Base-by-base conservation (phyloP, 2,329 filamentous ascomycete genomes). In the Cytospora leucostoma region DNA sequence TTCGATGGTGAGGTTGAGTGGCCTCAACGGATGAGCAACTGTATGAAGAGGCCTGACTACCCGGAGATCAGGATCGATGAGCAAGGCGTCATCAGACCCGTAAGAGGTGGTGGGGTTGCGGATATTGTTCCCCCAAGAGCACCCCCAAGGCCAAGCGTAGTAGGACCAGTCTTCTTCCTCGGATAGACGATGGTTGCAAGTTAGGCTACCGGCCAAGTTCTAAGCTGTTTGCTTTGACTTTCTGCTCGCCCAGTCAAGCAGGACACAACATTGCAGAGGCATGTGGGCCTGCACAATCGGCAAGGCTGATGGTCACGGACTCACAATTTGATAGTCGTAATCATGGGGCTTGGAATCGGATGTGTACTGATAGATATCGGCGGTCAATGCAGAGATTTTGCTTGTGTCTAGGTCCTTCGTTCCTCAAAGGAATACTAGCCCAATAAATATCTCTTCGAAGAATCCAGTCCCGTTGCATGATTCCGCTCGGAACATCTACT, bases 41-140 rank as follows among this genome's bases (percentile, higher is more conserved):
- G 58, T 15, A 61, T 61, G 58, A 19, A 54, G 19, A 61, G 27
- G 27, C 58, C 58, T 2, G 58, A 55, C 38, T 61, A 61, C 50
- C 58, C 58, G 17, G 38, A 61, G 51, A 38, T 61, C 32, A 55
- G 19, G 51, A 47, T 61, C 17, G 58, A 61, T 40, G n/a, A 55
- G 58, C 47, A 27, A 21, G 51, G 58, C 13, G 15, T 13, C 32
- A 54, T 54, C 7, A 47, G 7, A 10, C 21, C 12, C n/a, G 12
- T 17, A 10, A 21, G 21, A 10, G 44, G 44, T n/a, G 44, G 12
- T 11, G 44, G 11, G 44, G 7, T 19, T 5, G 44, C n/a, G n/a
- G 2, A 10, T 11, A n/a, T 19, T 21, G n/a, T 21, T 11, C 21
- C n/a, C n/a, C n/a, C n/a, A 12, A 19, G n/a, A 12, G n/a, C 11